Base-by-base conservation (phyloP, 352 stramenopile genomes). In the Globisporangium irregulare region DNA sequence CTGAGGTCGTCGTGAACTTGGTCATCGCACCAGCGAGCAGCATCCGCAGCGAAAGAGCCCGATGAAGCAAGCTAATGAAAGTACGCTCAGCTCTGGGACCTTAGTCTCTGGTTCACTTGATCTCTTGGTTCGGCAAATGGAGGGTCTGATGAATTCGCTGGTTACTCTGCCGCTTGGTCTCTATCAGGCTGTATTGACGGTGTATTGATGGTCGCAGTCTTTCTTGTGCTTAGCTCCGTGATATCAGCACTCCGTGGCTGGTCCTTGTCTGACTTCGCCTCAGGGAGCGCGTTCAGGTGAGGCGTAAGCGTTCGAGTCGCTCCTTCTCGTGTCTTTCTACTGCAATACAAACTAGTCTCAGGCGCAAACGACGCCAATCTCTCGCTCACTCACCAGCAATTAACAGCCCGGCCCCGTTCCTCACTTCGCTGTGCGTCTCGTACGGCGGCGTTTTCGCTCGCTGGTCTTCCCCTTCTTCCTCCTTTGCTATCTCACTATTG, bases 11-110 rank as follows among this genome's bases (percentile, higher is more conserved):
- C 55, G 55, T 14, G 22, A 66, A 53, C 48, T 24, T 61, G 55
- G 55, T 61, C 55, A 61, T 61, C 29, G 55, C 29, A 18, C 38
- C 55, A 22, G 55, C 55, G 55, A 61, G 29, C 55, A 61, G 29
- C 29, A 61, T 61, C 20, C 20, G 55, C 8, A 61, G 29, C 55
- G 29, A 32, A 61, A 27, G 50, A 56, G 50, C 50, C 15, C 20
- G 27, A 59, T 29, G 25, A 46, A 5, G 20, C 54, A 25, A 24
- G 27, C 54, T 24, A 24, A 1, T 6, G 9, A 29, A 56, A 20
- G 29, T 4, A 29, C 20, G 10, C 55, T 61, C 55, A 18, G 27
- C 12, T 46, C 12, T 14, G n/a, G 7, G 20, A n/a, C 5, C n/a
- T 54, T 55, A n/a, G 4, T 15, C 4, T n/a, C 1, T 56, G n/a